Percentiles rank a stretch among this genome's conserved stretches.
These are phyloP conservation scores for Ambrosiella cleistominuta DNA, from an alignment of 2,329 filamentous ascomycete genomes.

Conservation along the genomic window DNA sequence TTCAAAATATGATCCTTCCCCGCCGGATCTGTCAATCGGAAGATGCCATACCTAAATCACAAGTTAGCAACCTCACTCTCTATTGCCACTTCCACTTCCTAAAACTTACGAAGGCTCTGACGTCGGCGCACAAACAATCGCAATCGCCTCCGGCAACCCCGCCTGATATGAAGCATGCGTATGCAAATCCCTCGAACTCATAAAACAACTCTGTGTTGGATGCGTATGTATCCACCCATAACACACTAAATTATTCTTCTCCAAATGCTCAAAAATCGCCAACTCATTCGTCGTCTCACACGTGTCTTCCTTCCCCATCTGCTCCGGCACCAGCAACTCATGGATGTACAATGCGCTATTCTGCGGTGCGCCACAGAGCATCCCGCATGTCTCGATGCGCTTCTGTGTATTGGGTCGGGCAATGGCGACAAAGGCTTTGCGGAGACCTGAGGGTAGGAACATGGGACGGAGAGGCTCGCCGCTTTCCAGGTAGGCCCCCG, in stretches of 20 bases:
- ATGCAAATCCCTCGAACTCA: slow-evolving; percentile 86
- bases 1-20: slow-evolving; percentile 70
- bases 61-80: slow-evolving; percentile 6
- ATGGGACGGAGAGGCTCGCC: slow-evolving; percentile 73
- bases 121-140: slow-evolving; percentile 84
- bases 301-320: slow-evolving; percentile 77
- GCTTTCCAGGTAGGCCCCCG: slow-evolving; percentile 77
- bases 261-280: slow-evolving; percentile 75
- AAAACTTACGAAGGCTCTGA: slow-evolving; percentile 52
- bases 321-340: slow-evolving; percentile 75
- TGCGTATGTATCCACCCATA: slow-evolving; percentile 98
- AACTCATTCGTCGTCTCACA: slow-evolving; percentile 86
- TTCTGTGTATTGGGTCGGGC: slow-evolving; percentile 59
- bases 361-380: slow-evolving; percentile 76
- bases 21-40: slow-evolving; percentile 82
- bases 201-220: slow-evolving; percentile 90
- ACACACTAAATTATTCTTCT: slow-evolving; percentile 64
- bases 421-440: slow-evolving; percentile 53
- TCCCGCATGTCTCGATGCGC: slow-evolving; percentile 88
- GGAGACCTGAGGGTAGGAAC: slow-evolving; percentile 65
- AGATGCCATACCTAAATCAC: slow-evolving; percentile 61
- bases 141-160: slow-evolving; percentile 91
- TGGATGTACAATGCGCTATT: slow-evolving; percentile 89
- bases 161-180: slow-evolving; percentile 90
- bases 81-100: no score